phyloP scores from a whole-genome alignment of 2,329 filamentous ascomycete genomes.

The Dactylonectria macrodidyma region DNA sequence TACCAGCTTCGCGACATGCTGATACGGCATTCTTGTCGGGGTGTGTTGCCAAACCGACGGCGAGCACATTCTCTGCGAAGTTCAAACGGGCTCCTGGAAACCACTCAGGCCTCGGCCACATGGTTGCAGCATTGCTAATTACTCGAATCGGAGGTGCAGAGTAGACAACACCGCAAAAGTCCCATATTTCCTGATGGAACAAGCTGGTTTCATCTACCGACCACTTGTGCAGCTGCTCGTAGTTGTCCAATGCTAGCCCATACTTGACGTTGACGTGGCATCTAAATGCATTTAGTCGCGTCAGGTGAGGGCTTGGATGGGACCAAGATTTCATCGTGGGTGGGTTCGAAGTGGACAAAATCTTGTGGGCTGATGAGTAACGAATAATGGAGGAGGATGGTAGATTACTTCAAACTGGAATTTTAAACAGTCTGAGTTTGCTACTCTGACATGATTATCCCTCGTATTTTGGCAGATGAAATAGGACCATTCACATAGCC shows the following conservation, averaged over 20 bases:
- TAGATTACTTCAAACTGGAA: too few relatives aligned
- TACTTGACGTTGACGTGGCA: not conserved
- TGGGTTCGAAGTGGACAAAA: too few relatives aligned
- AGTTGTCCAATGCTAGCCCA: not conserved
- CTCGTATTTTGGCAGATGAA: too few relatives aligned
- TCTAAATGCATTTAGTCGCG: not conserved
- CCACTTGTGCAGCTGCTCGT: not conserved
- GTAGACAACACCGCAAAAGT: not conserved
- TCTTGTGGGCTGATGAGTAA: too few relatives aligned
- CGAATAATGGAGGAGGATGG: too few relatives aligned
- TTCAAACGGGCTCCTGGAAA: constrained; percentile 1
- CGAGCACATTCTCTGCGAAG: not conserved
- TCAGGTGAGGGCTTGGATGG: constrained; percentile 2
- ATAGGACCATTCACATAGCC: too few relatives aligned
- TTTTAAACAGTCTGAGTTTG: too few relatives aligned
- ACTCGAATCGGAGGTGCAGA: not conserved
- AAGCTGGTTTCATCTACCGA: not conserved
- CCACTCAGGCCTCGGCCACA: constrained; percentile 3
- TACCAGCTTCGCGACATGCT: not conserved
- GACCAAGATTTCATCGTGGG: too few relatives aligned
- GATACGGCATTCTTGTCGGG: not conserved
- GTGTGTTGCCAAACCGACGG: not conserved
- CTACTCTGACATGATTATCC: too few relatives aligned
- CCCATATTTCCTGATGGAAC: not conserved
- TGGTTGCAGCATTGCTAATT: not conserved